Base-by-base conservation (phyloP, 1,139 yeast species). In the Blastobotrys serpentis region DNA sequence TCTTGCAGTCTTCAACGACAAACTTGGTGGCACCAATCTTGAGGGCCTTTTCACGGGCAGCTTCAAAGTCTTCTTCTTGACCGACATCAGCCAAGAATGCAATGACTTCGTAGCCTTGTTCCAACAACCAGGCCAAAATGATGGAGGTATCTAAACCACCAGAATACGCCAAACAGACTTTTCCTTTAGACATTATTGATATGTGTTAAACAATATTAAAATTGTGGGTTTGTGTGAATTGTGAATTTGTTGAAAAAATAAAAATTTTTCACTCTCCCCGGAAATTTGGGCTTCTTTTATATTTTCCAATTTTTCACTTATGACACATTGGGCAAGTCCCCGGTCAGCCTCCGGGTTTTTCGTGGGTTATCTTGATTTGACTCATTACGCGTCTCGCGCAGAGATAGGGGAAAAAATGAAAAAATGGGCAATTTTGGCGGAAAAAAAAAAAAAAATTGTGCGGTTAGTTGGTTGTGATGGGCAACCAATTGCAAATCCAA, bases 61-160 rank as follows among this genome's bases (percentile, higher is more conserved):
- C 98, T 56, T 84, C 96, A 63, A 92, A 92, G 73, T 92, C 98
- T 77, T 92, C 98, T 76, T 92, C 98, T 76, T 90, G 98, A 62
- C 98, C 98, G 64, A 90, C 89, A 73, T 92, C 84, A 67, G 98
- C 98, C 80, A 92, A 81, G 77, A 92, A 92, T 48, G 98, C 97
- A 66, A 92, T 84, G 52, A 92, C 98, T 74, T 92, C 98, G 72
- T 90, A 92, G 57, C 97, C 98, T 75, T 92, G 81, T 71, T 92
- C 98, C 61, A 92, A 79, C 70, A 92, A 81, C 98, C 98, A 92
- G 49, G 98, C 98, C 60, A 92, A 82, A 64, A 92, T 92, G 54
- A 94, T 88, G 36, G 97, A 89, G 77, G 98, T 92, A 69, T 92
- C 98, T 65, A 92, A 81, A 76, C 98, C 98, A 65, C 98, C 98